These are phyloP conservation scores for Xylaria intraflava DNA, from an alignment of 495 filamentous ascomycete genomes.

Conservation along the genomic window DNA sequence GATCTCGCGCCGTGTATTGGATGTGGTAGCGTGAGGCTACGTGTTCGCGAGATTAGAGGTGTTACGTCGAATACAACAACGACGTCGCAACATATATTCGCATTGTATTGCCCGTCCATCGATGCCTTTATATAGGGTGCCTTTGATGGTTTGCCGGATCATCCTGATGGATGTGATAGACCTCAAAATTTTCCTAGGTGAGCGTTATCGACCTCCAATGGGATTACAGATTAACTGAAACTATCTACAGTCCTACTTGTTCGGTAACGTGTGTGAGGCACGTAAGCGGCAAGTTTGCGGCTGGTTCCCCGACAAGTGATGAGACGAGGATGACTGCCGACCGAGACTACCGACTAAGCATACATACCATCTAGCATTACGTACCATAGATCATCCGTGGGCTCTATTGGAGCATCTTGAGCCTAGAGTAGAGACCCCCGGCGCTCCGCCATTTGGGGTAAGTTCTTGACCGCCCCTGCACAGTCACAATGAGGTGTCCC, in stretches of 20 bases:
- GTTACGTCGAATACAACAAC: not conserved
- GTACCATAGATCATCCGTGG: not conserved
- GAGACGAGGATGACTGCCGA: not conserved
- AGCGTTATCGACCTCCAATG: too few relatives aligned
- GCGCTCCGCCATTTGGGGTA: constrained; percentile 13
- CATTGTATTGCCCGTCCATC: not conserved
- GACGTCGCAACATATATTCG: not conserved
- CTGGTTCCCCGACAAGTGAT: not conserved
- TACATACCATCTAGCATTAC: not conserved
- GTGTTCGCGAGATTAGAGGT: not conserved
- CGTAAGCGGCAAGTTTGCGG: not conserved
- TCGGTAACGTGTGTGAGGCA: too few relatives aligned
- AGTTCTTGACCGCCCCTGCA: constrained; percentile 4
- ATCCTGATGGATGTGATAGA: not conserved
- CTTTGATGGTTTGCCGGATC: not conserved
- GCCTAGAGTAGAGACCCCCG: not conserved
- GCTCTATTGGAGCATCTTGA: not conserved
- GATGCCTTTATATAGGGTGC: not conserved
- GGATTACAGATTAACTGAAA: too few relatives aligned
- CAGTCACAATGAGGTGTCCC: constrained; percentile 5
- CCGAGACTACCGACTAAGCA: not conserved
- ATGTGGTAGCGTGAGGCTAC: not conserved
- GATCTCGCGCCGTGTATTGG: not conserved
- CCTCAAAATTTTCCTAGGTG: too few relatives aligned
- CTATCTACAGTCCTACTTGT: too few relatives aligned